Evolutionary conservation across 1,139 yeast species (phyloP), one percentile per base, ranked within the genome.

Genomic region (Zygoascus hellenicus): DNA sequence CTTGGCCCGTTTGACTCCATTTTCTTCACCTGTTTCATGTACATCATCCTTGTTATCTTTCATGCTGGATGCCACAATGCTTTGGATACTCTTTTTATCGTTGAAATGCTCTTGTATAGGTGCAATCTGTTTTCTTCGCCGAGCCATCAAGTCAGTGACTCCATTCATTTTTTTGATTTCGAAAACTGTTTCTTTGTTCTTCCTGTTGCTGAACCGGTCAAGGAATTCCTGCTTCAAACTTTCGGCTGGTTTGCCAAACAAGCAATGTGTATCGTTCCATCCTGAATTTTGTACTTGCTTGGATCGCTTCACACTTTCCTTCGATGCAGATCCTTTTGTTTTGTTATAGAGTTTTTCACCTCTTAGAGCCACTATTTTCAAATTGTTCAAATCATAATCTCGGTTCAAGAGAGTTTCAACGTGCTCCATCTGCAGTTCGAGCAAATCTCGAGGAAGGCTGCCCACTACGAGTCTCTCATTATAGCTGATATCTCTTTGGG

Each of bases 221-320:
- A 94, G 73, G 59, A 92, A 81, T 15, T 69, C 77, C 41, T 86
- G 76, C 62, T 89, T 86, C 55, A 84, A 95, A 51, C 70, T 74
- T 61, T 89, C 97, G 48, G 75, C 47, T 6, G 60, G 55, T 35
- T 57, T 55, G 16, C 55, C 58, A 65, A 87, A 87, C 48, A 84
- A 63, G 36, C 88, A 65, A 66, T 88, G 90, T 58, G 85, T 92
- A 30, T 78, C 89, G 63, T 90, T 96, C 97, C 97, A 94, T n/a
- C 65, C 64, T 9, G 81, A 72, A n/a, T 75, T 75, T 53, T 84
- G 67, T 43, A 92, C 71, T 60, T 88, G 96, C 63, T 86, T 90
- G 26, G 95, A 76, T 60, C 97, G 75, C 59, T 85, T 86, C 35
- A 87, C 77, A 7, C 95, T 83, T 61, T 89, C 97, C 28, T 72